Evolutionary conservation across 2,329 filamentous ascomycete species (phyloP).

Genomic region (Sporothrix protearum): DNA sequence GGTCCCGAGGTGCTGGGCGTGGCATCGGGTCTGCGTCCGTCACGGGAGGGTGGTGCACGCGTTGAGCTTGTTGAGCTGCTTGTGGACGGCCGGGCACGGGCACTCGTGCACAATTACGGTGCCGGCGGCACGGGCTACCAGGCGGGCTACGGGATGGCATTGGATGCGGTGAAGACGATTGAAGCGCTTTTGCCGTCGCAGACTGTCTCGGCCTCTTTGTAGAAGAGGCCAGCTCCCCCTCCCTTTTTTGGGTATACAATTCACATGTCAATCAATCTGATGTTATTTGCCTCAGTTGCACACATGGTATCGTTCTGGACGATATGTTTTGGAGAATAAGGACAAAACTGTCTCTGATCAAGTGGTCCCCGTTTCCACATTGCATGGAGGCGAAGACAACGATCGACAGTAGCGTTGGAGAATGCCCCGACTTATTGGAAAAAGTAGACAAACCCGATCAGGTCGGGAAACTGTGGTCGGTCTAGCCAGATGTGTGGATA

Average conservation of each 20-base stretch:
- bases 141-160: conserved; percentile 42
- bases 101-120: conserved; percentile 44
- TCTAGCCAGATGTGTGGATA: neutral
- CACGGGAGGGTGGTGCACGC: neutral
- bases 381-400: neutral
- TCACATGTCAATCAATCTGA: neutral
- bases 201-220: neutral
- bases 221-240: neutral
- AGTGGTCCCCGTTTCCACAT: neutral
- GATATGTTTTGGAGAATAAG: no score
- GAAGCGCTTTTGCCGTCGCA: conserved; percentile 32
- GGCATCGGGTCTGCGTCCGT: neutral
- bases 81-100: conserved; percentile 30
- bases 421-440: neutral
- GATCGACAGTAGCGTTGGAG: neutral
- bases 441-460: neutral
- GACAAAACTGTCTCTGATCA: neutral
- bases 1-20: neutral
- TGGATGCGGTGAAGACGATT: conserved; percentile 36
- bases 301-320: neutral
- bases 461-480: neutral
- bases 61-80: conserved; percentile 29
- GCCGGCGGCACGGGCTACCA: conserved; percentile 47
- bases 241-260: neutral
- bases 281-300: neutral